phyloP scores from a whole-genome alignment of 345 rosid species.

The Laguncularia racemosa region DNA sequence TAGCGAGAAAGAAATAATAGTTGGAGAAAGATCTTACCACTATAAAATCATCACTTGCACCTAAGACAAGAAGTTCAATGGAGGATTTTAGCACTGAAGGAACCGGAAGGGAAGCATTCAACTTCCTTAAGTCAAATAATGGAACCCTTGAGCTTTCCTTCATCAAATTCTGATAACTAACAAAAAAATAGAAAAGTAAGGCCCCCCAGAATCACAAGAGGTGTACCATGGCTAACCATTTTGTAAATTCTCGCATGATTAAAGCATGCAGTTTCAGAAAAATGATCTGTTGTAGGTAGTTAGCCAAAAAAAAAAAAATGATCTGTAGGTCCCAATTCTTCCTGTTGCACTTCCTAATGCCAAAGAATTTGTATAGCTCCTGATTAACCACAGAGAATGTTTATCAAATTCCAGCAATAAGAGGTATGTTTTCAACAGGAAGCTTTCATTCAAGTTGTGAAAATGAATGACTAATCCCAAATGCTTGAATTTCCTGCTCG shows the following conservation, averaged over 20 bases:
- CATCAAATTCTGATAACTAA: conserved; percentile 77
- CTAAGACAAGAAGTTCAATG: conserved; percentile 51
- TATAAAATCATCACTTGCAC: conserved; percentile 76
- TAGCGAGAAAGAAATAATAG: too few relatives aligned
- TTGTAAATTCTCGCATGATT: not conserved
- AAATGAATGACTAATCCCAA: too few relatives aligned
- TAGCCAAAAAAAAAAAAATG: too few relatives aligned
- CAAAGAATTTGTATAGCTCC: too few relatives aligned
- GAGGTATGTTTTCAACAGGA: too few relatives aligned
- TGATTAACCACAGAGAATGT: too few relatives aligned
- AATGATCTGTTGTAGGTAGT: too few relatives aligned
- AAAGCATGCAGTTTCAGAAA: not conserved
- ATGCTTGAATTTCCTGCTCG: too few relatives aligned
- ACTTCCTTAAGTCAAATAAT: conserved; percentile 73
- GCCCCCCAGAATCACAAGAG: not conserved
- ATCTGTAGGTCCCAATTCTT: too few relatives aligned
- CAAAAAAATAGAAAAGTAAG: conserved; percentile 8
- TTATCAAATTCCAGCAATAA: too few relatives aligned
- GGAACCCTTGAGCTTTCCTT: conserved; percentile 69
- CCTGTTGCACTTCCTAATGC: too few relatives aligned
- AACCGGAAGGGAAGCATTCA: conserved; percentile 84
- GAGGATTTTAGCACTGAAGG: conserved; percentile 45
- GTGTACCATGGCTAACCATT: not conserved
- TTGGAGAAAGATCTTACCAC: conserved; percentile 37
- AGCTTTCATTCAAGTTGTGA: too few relatives aligned